These are phyloP conservation scores for Dendrothele bispora DNA, from an alignment of 768 basidiomycete species.

Conservation along the genomic window DNA sequence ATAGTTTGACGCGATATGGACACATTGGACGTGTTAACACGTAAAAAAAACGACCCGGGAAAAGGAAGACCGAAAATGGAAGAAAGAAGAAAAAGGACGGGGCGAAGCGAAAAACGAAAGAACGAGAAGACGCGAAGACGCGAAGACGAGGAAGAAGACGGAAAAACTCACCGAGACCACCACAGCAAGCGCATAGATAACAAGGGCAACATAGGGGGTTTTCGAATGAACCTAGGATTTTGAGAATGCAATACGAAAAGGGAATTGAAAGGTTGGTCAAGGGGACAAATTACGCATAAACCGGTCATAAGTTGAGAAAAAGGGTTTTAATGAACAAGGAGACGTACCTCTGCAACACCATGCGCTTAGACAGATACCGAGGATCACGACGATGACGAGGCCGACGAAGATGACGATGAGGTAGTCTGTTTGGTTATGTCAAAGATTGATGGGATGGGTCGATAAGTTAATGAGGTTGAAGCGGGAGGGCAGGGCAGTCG, in stretches of 20 bases:
- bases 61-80: too few relatives aligned
- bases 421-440: constrained; percentile 44
- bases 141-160: neutral
- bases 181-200: constrained; percentile 72
- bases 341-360: constrained; percentile 63
- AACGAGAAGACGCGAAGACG: constrained; percentile 6
- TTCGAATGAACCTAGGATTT: constrained; percentile 33
- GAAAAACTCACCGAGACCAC: constrained; percentile 52
- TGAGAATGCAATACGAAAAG: neutral
- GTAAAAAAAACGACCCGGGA: too few relatives aligned
- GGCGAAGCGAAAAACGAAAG: neutral
- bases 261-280: too few relatives aligned
- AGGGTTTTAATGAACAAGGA: neutral
- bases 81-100: constrained; percentile 8
- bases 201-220: constrained; percentile 72
- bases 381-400: constrained; percentile 51
- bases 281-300: too few relatives aligned
- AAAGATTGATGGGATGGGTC: too few relatives aligned
- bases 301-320: neutral
- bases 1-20: too few relatives aligned
- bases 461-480: too few relatives aligned
- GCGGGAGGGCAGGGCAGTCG: too few relatives aligned
- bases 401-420: constrained; percentile 68
- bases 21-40: too few relatives aligned
- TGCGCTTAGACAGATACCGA: constrained; percentile 56